phyloP scores from a whole-genome alignment of 2,329 filamentous ascomycete species.

The Hyphodiscus sp. region DNA sequence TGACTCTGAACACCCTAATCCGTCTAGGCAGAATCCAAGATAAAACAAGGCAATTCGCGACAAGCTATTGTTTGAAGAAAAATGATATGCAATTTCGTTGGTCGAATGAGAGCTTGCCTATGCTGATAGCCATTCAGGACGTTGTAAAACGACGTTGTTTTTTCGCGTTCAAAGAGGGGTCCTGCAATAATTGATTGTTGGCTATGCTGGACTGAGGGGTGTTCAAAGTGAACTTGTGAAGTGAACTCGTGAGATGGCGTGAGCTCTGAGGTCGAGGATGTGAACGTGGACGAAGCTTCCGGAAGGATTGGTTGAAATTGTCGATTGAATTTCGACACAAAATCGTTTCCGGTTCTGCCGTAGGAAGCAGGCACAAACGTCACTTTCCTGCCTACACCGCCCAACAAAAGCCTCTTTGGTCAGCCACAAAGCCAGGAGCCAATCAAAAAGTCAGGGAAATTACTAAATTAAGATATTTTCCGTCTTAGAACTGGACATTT shows the following conservation, averaged over 20 bases:
- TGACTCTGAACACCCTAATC: not conserved
- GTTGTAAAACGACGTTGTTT: not conserved
- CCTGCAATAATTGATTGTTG: not conserved
- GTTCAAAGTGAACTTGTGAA: too few relatives aligned
- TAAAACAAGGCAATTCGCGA: not conserved
- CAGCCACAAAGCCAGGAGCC: too few relatives aligned
- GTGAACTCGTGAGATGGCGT: too few relatives aligned
- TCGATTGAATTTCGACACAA: too few relatives aligned
- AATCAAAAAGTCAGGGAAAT: not conserved
- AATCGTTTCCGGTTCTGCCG: too few relatives aligned
- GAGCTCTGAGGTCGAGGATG: too few relatives aligned
- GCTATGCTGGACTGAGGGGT: not conserved
- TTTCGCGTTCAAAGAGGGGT: not conserved
- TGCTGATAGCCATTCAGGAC: conserved; percentile 25
- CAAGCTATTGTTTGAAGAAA: conserved; percentile 12
- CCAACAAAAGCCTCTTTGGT: too few relatives aligned
- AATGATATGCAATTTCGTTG: conserved; percentile 25
- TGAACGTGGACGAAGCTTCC: too few relatives aligned
- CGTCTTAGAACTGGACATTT: not conserved
- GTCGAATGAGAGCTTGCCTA: conserved; percentile 20
- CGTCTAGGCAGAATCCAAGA: not conserved
- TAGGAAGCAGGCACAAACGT: too few relatives aligned
- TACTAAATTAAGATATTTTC: not conserved
- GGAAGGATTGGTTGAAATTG: too few relatives aligned
- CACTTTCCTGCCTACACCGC: too few relatives aligned